Evolutionary conservation across 306 rosid species (phyloP).

Genomic region (Medicago ruthenica): DNA sequence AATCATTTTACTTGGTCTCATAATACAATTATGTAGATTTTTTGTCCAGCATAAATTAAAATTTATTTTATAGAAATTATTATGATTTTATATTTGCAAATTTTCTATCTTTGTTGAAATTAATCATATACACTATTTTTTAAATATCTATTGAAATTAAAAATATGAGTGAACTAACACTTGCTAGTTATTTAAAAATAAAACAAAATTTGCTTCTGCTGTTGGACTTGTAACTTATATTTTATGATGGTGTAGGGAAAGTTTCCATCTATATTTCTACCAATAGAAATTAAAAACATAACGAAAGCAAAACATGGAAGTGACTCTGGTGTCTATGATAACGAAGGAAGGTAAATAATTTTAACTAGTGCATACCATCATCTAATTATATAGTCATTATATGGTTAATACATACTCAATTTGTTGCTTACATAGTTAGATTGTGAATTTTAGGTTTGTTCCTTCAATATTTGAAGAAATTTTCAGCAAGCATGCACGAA

Average conservation of each 20-base stretch:
- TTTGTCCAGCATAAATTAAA: too few species aligned
- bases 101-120: too few species aligned
- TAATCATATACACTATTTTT: too few species aligned
- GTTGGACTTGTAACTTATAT: neutral
- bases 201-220: neutral
- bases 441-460: conserved; percentile 64
- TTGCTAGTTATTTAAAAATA: neutral
- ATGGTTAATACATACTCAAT: neutral
- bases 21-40: too few species aligned
- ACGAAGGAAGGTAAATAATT: conserved; percentile 71
- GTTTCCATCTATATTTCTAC: conserved; percentile 61
- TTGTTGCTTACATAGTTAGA: neutral
- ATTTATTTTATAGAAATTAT: too few species aligned
- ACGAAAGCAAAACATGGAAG: conserved; percentile 75
- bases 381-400: neutral
- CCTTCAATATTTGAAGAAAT: conserved; percentile 78
- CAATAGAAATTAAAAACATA: conserved; percentile 73
- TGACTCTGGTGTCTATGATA: conserved; percentile 84
- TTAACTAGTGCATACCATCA: neutral
- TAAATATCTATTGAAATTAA: too few species aligned
- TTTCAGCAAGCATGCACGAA: conserved; percentile 66
- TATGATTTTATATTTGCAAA: too few species aligned
- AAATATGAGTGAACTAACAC: neutral
- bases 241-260: conserved; percentile 62
- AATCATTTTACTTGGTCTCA: too few species aligned